phyloP scores from a whole-genome alignment of 139 green algal genomes.

The Diplosphaera chodatii region DNA sequence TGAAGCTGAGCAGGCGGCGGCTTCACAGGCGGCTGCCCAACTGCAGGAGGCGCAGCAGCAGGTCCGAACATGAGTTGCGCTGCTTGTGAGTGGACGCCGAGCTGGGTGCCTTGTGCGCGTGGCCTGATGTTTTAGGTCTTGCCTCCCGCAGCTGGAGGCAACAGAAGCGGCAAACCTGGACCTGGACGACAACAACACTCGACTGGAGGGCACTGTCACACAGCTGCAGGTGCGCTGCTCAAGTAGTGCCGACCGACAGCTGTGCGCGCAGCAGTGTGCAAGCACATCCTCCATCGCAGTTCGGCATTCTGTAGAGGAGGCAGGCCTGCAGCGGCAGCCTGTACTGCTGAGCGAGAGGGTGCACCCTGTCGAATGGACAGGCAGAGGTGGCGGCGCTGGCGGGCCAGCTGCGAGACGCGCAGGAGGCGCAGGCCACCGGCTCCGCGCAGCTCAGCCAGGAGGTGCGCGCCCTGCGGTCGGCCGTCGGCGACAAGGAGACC shows the following conservation, averaged over 20 bases:
- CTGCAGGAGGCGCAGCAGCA: not conserved
- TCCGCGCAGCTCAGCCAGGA: constrained; percentile 6
- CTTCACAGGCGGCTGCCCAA: not conserved
- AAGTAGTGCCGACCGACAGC: no score
- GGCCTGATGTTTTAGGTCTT: no score
- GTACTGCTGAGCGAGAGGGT: no score
- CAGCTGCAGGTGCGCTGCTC: constrained; percentile 1
- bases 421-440: not conserved
- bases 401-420: constrained; percentile 5
- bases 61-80: no score
- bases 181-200: constrained; percentile 27
- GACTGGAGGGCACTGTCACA: constrained; percentile 8
- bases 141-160: constrained; percentile 24
- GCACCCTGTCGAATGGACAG: no score
- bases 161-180: constrained; percentile 12
- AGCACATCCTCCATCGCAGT: no score
- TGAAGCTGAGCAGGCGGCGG: not conserved
- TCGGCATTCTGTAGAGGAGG: no score
- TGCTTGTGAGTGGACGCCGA: no score
- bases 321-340: no score
- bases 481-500: not conserved
- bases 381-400: constrained; percentile 10
- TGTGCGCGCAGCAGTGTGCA: no score
- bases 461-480: constrained; percentile 3
- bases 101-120: no score